Evolutionary conservation across 1,139 yeast genomes (phyloP), one percentile per base, ranked within the genome.

Genomic region (Kurtzmaniella natalensis): DNA sequence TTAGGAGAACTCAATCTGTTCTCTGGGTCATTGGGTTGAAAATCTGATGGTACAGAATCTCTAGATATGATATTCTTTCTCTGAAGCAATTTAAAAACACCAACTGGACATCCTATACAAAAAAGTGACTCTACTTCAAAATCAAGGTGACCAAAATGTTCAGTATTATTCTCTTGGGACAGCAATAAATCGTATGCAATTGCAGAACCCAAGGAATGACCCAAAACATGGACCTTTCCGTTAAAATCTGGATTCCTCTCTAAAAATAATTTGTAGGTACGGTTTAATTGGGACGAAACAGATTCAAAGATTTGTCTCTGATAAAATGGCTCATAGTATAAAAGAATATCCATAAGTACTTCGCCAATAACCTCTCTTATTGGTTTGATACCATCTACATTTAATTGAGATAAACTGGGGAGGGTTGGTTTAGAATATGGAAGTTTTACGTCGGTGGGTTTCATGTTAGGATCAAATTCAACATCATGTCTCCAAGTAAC

Each of bases 201-300:
- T 1, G 92, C 81, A 13, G 95, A 82, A 0, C 98, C 98, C 18
- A 92, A 60, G 0, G 96, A 88, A 55, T 92, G 98, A 1, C 96
- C 97, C 48, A 92, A 64, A 2, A 92, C 55, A 47, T 89, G 88
- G 0, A 88, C 80, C 40, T 79, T 75, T 0, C 96, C 96, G 16
- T 76, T 66, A 56, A 87, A 88, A 13, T 71, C 61, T 0, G 96
- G 95, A 47, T 89, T 82, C 38, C 76, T 64, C 37, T 75, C 64
- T 41, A 66, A 59, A 53, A 78, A 88, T 31, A 72, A 57, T 7
- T 63, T 57, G 53, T 81, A 86, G 0, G 85, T 76, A 2, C 78
- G 52, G 55, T 92, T 92, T 18, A 92, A 72, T 47, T 86, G 92
- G 3, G 53, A 51, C 1, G 77, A 75, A 0, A 89, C 96, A 6